phyloP scores from a whole-genome alignment of 179 eudicot genomes.

The Carnegiea gigantea region DNA sequence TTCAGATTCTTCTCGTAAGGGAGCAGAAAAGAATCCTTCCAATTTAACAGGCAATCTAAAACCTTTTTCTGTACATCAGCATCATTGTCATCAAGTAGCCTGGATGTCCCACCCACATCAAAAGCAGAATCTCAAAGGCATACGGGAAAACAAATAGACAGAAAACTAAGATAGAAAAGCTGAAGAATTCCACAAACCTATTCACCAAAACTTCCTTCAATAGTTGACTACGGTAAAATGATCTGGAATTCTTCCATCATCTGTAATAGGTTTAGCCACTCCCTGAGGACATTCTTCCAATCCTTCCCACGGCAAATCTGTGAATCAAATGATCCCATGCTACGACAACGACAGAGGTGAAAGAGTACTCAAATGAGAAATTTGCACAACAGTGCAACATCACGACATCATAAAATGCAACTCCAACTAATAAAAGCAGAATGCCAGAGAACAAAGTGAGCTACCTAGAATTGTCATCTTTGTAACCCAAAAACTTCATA shows the following conservation, averaged over 20 bases:
- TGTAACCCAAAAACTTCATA: conserved; percentile 75
- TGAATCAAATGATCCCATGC: conserved; percentile 56
- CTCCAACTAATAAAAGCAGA: neutral
- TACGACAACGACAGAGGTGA: conserved; percentile 29
- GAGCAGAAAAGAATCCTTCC: conserved; percentile 76
- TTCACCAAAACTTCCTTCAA: conserved; percentile 67
- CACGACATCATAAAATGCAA: neutral
- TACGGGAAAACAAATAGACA: neutral
- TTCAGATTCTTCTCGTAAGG: conserved; percentile 72
- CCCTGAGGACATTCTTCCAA: conserved; percentile 70
- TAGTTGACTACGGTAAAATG: conserved; percentile 56
- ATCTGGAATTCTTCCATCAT: conserved; percentile 67
- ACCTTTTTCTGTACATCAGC: conserved; percentile 75
- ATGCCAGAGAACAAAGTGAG: conserved; percentile 6
- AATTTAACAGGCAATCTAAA: conserved; percentile 85
- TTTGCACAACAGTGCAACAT: neutral
- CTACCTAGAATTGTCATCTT: conserved; percentile 53
- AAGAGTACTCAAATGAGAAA: conserved; percentile 10
- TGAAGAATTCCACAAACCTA: conserved; percentile 50
- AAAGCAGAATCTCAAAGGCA: neutral
- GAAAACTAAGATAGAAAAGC: conserved; percentile 4
- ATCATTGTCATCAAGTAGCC: conserved; percentile 90
- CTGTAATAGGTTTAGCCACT: conserved; percentile 76
- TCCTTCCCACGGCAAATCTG: conserved; percentile 51
- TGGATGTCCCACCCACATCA: conserved; percentile 29